A percentile compares a stretch with the other conserved stretches of the same genome.
Evolutionary conservation across 169 alveolate species (phyloP).

Genomic region (Plasmodium blacklocki): DNA sequence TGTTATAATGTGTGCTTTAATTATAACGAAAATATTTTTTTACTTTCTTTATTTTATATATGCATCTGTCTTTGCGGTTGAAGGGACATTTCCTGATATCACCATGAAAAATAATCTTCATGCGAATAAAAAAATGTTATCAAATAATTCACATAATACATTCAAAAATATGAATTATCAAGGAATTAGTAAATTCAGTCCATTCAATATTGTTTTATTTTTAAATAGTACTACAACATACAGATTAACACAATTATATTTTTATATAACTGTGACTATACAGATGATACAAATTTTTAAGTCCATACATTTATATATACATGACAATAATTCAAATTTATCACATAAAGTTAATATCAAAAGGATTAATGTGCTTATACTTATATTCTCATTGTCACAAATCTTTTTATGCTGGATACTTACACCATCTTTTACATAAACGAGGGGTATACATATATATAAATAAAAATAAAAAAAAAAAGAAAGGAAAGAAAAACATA

Average conservation of each 20-base stretch:
- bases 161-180: slow-evolving; percentile 36
- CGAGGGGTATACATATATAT: neutral
- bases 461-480: neutral
- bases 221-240: slow-evolving; percentile 26
- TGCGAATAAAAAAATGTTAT: neutral
- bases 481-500: too few relatives aligned
- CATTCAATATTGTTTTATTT: slow-evolving; percentile 24
- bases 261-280: slow-evolving; percentile 29
- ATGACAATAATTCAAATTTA: slow-evolving; percentile 49
- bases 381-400: slow-evolving; percentile 44
- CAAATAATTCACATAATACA: slow-evolving; percentile 25
- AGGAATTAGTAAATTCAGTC: slow-evolving; percentile 4
- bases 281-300: slow-evolving; percentile 67
- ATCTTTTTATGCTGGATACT: slow-evolving; percentile 70
- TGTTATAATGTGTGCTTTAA: slow-evolving; percentile 67
- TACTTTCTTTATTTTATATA: slow-evolving; percentile 26
- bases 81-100: neutral
- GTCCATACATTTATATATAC: slow-evolving; percentile 50
- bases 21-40: slow-evolving; percentile 27
- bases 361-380: slow-evolving; percentile 38
- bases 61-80: slow-evolving; percentile 20
- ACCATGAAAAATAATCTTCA: neutral
- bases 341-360: slow-evolving; percentile 19
- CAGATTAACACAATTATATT: slow-evolving; percentile 54
- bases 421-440: slow-evolving; percentile 48